A percentile compares a stretch with the other conserved stretches of the same genome.
phyloP scores from a whole-genome alignment of 108 stramenopile genomes.

The Skeletonema tropicum region DNA sequence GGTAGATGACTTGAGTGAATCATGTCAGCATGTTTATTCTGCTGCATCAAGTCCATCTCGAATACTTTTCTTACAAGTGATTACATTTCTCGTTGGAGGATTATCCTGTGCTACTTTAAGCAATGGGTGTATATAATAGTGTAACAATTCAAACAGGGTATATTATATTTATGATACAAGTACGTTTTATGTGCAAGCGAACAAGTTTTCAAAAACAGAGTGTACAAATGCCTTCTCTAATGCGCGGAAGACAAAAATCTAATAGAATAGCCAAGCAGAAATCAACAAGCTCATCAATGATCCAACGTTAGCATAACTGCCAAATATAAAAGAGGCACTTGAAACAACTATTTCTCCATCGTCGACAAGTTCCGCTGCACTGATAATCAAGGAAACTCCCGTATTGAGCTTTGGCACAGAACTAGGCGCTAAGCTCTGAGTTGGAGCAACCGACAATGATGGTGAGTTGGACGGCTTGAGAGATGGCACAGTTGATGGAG shows the following conservation, averaged over 20 bases:
- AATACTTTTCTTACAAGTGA: not conserved
- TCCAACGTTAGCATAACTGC: not conserved
- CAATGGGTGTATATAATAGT: not conserved
- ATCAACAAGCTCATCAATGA: not conserved
- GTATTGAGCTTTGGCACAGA: not conserved
- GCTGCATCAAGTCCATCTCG: not conserved
- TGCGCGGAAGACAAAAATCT: not conserved
- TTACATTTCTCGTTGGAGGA: not conserved
- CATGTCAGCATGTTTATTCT: slow-evolving; percentile 10
- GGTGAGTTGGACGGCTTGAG: not conserved
- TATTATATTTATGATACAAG: not conserved
- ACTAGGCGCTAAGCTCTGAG: not conserved
- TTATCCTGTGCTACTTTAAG: not conserved
- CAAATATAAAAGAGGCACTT: not conserved
- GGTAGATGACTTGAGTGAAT: slow-evolving; percentile 20
- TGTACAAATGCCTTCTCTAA: not conserved
- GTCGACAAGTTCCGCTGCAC: not conserved
- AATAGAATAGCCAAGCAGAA: not conserved
- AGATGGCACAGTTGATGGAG: not conserved
- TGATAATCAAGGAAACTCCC: not conserved
- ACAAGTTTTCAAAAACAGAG: not conserved
- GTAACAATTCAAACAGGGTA: not conserved
- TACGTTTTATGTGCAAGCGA: not conserved
- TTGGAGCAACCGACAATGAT: not conserved
- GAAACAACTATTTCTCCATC: not conserved